These are phyloP conservation scores for Ilex aquifolium DNA, from an alignment of 257 asterid genomes.

Conservation along the genomic window DNA sequence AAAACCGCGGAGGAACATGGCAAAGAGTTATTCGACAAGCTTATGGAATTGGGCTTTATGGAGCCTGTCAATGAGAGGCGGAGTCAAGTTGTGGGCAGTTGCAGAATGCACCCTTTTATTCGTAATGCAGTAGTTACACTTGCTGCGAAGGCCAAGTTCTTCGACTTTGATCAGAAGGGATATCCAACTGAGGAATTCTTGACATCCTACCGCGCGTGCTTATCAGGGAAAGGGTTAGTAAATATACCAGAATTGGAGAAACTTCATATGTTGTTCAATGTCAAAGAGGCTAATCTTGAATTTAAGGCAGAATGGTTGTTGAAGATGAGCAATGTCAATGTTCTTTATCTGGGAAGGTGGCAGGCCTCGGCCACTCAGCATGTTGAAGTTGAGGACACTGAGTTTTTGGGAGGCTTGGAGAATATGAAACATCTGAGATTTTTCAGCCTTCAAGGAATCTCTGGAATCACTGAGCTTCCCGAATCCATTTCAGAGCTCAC, in stretches of 20 bases:
- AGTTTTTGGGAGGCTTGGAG: conserved; percentile 22
- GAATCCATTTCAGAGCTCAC: conserved; percentile 20
- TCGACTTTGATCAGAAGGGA: conserved; percentile 25
- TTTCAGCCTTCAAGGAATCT: conserved; percentile 47
- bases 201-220: conserved; percentile 27
- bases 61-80: conserved; percentile 23
- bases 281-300: conserved; percentile 31
- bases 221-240: conserved; percentile 32
- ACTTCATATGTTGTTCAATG: conserved; percentile 38
- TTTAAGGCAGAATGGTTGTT: conserved; percentile 33
- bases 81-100: conserved; percentile 18
- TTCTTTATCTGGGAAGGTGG: conserved; percentile 47
- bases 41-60: conserved; percentile 30
- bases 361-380: conserved; percentile 20
- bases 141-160: conserved; percentile 26
- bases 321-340: conserved; percentile 29
- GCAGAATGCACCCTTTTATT: conserved; percentile 29
- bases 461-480: conserved; percentile 32
- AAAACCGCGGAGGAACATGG: conserved; percentile 14
- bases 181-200: conserved; percentile 25
- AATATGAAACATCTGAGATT: conserved; percentile 20
- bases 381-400: conserved; percentile 37
- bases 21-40: not conserved
- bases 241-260: conserved; percentile 17
- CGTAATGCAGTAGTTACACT: conserved; percentile 21